Conservation (phyloP, 2,329 filamentous ascomycete genomes). For the Emergomyces africanus region DNA sequence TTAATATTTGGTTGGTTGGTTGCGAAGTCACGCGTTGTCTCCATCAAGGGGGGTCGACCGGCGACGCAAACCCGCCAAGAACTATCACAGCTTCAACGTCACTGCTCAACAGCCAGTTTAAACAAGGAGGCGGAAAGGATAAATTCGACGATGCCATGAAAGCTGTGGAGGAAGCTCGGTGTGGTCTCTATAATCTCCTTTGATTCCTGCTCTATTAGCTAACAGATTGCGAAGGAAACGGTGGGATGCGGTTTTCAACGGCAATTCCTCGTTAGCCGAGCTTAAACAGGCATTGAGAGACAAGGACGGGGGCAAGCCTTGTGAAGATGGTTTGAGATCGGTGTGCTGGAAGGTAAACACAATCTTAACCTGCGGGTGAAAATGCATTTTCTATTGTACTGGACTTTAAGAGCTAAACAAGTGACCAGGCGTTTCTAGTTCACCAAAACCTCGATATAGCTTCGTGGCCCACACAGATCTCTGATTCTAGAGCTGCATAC, state of each 20-base stretch:
- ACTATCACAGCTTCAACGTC: neutral
- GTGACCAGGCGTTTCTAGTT: slow-evolving; percentile 59
- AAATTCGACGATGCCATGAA: slow-evolving; percentile 33
- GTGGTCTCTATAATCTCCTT: slow-evolving; percentile 8
- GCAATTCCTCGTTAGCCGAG: slow-evolving; percentile 43
- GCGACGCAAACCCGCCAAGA: neutral
- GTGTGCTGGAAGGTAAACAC: slow-evolving; percentile 77
- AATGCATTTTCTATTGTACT: neutral
- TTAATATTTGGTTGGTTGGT: no score
- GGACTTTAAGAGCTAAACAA: slow-evolving; percentile 10
- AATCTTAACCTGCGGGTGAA: neutral
- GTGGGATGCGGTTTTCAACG: slow-evolving; percentile 52
- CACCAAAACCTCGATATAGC: slow-evolving; percentile 53
- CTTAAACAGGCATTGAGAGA: slow-evolving; percentile 52
- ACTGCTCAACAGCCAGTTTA: neutral
- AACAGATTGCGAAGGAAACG: slow-evolving; percentile 40
- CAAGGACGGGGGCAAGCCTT: slow-evolving; percentile 47
- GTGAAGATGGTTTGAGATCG: slow-evolving; percentile 63
- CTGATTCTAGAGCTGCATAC: slow-evolving; percentile 63
- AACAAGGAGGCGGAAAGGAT: slow-evolving; percentile 1
- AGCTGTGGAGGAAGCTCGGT: slow-evolving; percentile 44
- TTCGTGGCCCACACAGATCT: slow-evolving; percentile 56
- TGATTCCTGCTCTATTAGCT: slow-evolving; percentile 6
- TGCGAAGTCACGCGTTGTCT: neutral
- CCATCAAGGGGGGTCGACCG: no score